Evolutionary conservation across 2,329 filamentous ascomycete genomes (phyloP).

Genomic region (Beauveria asiatica): DNA sequence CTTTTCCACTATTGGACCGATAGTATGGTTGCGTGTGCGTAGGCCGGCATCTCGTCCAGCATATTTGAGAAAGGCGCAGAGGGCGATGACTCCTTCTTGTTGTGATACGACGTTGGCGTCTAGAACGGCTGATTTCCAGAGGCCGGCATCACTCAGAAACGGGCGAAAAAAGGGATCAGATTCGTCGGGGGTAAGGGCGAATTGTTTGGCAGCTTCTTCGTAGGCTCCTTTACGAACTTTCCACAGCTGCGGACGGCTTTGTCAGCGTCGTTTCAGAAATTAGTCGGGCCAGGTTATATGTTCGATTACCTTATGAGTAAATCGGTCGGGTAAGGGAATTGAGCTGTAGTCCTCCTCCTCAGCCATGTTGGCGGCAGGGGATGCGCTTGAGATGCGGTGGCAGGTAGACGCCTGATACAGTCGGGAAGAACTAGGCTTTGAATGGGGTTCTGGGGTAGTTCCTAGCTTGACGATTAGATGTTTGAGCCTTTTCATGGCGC

Average conservation of each 20-base stretch:
- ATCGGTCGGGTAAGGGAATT: conserved; percentile 70
- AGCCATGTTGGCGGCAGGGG: conserved; percentile 50
- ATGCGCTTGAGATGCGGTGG: conserved; percentile 8
- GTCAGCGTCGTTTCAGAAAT: not conserved
- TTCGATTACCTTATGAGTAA: conserved; percentile 63
- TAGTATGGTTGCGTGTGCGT: conserved; percentile 66
- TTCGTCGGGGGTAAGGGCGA: conserved; percentile 78
- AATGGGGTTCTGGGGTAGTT: not conserved
- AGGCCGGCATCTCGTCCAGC: conserved; percentile 71
- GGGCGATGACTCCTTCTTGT: conserved; percentile 78
- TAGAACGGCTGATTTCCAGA: conserved; percentile 88
- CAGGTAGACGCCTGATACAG: not conserved
- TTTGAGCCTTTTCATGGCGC: conserved; percentile 7
- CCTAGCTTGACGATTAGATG: conserved; percentile 5
- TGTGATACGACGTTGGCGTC: conserved; percentile 97
- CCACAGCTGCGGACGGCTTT: conserved; percentile 55
- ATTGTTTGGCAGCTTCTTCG: conserved; percentile 82
- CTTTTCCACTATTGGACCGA: conserved; percentile 81
- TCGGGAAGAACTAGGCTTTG: not conserved
- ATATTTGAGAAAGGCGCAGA: conserved; percentile 89
- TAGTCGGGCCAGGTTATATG: not conserved
- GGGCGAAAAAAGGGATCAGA: conserved; percentile 77
- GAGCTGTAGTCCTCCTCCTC: conserved; percentile 81
- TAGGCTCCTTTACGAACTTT: conserved; percentile 95
- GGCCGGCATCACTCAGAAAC: conserved; percentile 71